Conservation (phyloP, 352 stramenopile species). For the Globisporangium sylvaticum region DNA sequence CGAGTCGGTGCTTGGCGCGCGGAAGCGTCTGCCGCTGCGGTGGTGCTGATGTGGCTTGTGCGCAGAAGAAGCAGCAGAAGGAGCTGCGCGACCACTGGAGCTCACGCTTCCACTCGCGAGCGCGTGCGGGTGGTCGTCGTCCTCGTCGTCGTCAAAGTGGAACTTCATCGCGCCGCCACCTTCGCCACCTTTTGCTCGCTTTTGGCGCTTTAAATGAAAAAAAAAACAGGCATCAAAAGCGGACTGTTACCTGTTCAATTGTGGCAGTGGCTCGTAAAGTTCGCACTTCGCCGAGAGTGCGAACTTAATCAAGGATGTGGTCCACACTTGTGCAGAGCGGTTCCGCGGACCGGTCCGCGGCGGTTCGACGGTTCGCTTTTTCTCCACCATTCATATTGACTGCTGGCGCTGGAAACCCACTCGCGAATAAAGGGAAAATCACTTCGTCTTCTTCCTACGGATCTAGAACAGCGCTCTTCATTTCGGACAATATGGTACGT, state of each 20-base stretch:
- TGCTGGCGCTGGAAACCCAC: constrained; percentile 7
- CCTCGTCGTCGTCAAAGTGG: constrained; percentile 29
- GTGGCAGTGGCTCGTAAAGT: constrained; percentile 10
- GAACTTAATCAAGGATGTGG: constrained; percentile 26
- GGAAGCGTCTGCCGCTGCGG: constrained; percentile 22
- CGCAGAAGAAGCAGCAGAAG: too few relatives aligned
- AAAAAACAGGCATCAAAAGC: neutral
- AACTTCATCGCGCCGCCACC: constrained; percentile 42
- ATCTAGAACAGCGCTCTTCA: constrained; percentile 57
- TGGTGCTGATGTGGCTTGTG: neutral
- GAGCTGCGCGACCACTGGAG: neutral
- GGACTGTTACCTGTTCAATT: neutral
- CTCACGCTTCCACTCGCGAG: neutral
- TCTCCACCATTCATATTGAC: constrained; percentile 57
- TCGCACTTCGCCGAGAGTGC: constrained; percentile 7
- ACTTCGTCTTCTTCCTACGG: constrained; percentile 87
- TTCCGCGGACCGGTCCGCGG: constrained; percentile 10
- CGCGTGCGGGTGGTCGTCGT: constrained; percentile 13
- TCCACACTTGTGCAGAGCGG: constrained; percentile 15
- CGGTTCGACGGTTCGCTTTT: constrained; percentile 17
- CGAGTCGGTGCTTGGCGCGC: constrained; percentile 45
- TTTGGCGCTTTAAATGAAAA: neutral
- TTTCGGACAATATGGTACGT: constrained; percentile 71
- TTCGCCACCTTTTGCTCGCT: neutral
- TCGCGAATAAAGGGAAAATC: constrained; percentile 33